Base-by-base conservation (phyloP, 164 flowering plant species). In the Protea cynaroides region DNA sequence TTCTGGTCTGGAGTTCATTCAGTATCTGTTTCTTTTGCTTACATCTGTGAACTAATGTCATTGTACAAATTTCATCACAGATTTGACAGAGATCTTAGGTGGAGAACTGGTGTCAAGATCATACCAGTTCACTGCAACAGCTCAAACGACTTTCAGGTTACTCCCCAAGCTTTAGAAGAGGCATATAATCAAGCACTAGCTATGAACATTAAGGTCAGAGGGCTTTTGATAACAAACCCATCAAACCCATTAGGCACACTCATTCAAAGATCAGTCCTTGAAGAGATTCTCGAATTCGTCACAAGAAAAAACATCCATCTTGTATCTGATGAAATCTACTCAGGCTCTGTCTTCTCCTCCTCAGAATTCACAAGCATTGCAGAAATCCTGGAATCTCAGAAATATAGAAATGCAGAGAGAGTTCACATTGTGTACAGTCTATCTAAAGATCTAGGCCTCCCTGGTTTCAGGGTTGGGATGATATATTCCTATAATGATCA, bases 31-130 rank as follows among this genome's bases (percentile, higher is more conserved):
- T n/a, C n/a, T n/a, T n/a, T n/a, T n/a, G n/a, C 5, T 29, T 29
- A 5, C 4, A 5, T 29, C 34, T 29, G 34, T n/a, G 34, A 29
- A 29, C 64, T 62, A 10, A 49, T 13, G 5, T 25, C n/a, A 43
- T 13, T 12, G 9, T 6, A 2, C 12, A 44, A 14, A 18, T 62
- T 50, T 23, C 9, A 25, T 29, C 4, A 52, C 44, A 62, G 65
- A 55, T 64, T 64, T n/a, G 67, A 64, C 38, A 64, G 67, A 52
- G 67, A 64, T 64, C 22, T 64, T 15, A 64, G 59, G 59, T 64
- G 67, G 67, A 54, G 67, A 38, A 64, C 67, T 40, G 59, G 67
- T 7, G 67, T 64, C 7, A 12, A 64, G 11, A 64, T 64, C 34
- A 51, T 64, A 17, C 67, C 67, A 23, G 52, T 64, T 23, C 58